A percentile compares a stretch with the other conserved stretches of the same genome.
Evolutionary conservation across 176 grass and related monocot genomes (phyloP).

Genomic region (Canna indica): DNA sequence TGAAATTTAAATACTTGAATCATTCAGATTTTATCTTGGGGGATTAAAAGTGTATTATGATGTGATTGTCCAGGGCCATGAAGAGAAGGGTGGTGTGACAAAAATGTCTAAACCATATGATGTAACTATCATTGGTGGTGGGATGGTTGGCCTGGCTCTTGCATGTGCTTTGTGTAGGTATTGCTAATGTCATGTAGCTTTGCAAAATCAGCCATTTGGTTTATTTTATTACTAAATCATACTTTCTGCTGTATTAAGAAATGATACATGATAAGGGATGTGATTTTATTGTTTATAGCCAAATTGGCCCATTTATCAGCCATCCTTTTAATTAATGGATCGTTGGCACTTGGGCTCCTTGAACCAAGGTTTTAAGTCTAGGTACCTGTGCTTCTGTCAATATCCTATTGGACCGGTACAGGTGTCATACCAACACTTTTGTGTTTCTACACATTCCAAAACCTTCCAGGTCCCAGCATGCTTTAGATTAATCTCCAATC

Average conservation of each 20-base stretch:
- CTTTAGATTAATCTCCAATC: too few species aligned
- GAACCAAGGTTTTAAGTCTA: too few species aligned
- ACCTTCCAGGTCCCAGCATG: too few species aligned
- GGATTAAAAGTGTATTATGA: background rate
- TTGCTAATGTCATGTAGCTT: slow-evolving; percentile 22
- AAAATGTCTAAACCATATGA: slow-evolving; percentile 32
- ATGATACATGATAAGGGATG: background rate
- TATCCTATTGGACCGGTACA: too few species aligned
- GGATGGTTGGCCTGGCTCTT: slow-evolving; percentile 84
- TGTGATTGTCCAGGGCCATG: slow-evolving; percentile 24
- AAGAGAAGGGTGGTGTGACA: slow-evolving; percentile 22
- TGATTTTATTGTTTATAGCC: background rate
- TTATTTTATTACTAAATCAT: background rate
- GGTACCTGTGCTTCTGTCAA: background rate
- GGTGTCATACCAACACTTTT: too few species aligned
- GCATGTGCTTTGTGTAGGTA: slow-evolving; percentile 91
- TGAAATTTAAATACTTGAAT: background rate
- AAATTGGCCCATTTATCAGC: background rate
- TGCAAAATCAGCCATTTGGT: background rate
- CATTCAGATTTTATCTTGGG: background rate
- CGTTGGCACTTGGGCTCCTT: background rate
- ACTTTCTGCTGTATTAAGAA: background rate
- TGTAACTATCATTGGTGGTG: slow-evolving; percentile 81
- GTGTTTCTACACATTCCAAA: too few species aligned
- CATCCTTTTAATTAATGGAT: background rate